A percentile compares a stretch with the other conserved stretches of the same genome.
Conservation (phyloP, 192 early-diverging fungal genomes). For the Umbelopsis sp. region DNA sequence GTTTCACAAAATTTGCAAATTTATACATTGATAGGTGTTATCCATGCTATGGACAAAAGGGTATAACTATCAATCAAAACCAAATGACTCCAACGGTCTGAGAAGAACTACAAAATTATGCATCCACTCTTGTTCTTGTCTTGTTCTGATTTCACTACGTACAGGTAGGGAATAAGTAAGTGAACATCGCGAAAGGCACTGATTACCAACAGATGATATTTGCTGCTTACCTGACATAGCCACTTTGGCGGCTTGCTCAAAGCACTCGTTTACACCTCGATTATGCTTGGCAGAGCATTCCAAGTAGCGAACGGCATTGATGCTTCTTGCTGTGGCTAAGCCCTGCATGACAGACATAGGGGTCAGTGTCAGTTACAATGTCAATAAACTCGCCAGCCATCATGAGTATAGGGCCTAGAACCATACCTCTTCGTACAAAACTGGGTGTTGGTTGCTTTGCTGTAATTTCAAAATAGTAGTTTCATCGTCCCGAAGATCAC, state of each 20-base stretch:
- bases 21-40: too few relatives aligned
- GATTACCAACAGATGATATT: neutral
- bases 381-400: too few relatives aligned
- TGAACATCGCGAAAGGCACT: neutral
- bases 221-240: constrained; percentile 39
- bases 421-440: constrained; percentile 39
- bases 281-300: constrained; percentile 45
- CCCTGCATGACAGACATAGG: constrained; percentile 17
- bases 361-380: neutral
- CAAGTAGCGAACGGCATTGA: constrained; percentile 38
- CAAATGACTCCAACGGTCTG: too few relatives aligned
- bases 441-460: neutral
- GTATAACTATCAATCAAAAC: neutral
- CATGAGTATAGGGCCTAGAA: neutral
- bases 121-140: neutral
- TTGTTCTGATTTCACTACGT: constrained; percentile 8
- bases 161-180: neutral
- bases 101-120: neutral
- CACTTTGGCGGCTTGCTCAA: constrained; percentile 37
- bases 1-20: too few relatives aligned
- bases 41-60: neutral
- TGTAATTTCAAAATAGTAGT: neutral
- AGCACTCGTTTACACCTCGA: constrained; percentile 36
- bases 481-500: constrained; percentile 33
- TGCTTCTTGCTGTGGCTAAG: constrained; percentile 22